Evolutionary conservation across 2,329 filamentous ascomycete species (phyloP).

Genomic region (Talaromyces sp.): DNA sequence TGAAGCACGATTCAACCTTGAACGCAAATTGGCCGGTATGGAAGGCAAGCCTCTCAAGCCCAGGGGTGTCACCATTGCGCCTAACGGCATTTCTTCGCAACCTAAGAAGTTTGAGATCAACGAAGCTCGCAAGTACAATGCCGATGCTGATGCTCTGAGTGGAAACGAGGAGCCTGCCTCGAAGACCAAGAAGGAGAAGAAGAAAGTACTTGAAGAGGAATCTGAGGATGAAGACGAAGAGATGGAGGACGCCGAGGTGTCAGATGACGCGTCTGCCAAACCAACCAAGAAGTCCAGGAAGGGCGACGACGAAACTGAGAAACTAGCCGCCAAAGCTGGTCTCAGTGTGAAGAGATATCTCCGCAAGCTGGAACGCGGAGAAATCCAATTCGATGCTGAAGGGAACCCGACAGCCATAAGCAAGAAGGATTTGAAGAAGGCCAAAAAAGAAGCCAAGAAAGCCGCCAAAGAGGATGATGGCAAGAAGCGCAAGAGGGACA

Average conservation of each 20-base stretch:
- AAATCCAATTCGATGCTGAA: conserved; percentile 65
- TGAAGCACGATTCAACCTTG: conserved; percentile 49
- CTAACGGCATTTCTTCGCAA: conserved; percentile 64
- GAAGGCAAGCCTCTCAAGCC: conserved; percentile 88
- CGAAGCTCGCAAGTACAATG: conserved; percentile 91
- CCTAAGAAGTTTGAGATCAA: conserved; percentile 79
- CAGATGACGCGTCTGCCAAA: too few species aligned
- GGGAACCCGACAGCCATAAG: conserved; percentile 66
- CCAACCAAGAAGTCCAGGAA: too few species aligned
- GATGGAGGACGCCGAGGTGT: conserved; percentile 39
- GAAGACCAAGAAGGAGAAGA: conserved; percentile 44
- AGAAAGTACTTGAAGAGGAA: conserved; percentile 48
- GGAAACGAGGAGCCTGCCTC: conserved; percentile 59
- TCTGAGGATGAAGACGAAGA: conserved; percentile 22
- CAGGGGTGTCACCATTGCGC: conserved; percentile 71
- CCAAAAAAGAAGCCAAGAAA: conserved; percentile 63
- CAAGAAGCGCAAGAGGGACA: conserved; percentile 70
- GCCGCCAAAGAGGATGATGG: conserved; percentile 49
- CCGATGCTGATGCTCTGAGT: conserved; percentile 81
- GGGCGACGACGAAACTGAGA: conserved; percentile 53
- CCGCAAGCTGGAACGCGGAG: conserved; percentile 73
- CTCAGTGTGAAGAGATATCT: conserved; percentile 74
- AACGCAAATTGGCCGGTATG: conserved; percentile 55
- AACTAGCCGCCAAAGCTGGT: conserved; percentile 65
- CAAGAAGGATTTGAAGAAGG: conserved; percentile 76